Evolutionary conservation across 2,329 filamentous ascomycete species (phyloP).

Genomic region (Pestalotiopsis sp.): DNA sequence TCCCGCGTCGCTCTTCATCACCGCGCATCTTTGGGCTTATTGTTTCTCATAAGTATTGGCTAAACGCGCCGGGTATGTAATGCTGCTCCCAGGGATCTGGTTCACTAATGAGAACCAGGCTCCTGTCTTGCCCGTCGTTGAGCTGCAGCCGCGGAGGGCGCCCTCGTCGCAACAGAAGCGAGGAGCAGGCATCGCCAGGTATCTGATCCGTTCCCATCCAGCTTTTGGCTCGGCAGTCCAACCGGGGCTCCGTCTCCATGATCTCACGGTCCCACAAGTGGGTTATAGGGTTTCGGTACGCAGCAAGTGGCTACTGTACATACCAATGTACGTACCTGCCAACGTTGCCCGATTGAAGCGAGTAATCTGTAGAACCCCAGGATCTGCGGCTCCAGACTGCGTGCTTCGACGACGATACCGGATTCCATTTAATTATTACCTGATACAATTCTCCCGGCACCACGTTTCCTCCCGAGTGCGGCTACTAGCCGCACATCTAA

Average conservation of each 20-base stretch:
- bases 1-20: background rate
- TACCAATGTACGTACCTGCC: background rate
- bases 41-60: background rate
- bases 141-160: background rate
- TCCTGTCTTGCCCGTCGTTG: background rate
- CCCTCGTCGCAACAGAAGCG: background rate
- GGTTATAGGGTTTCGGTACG: background rate
- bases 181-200: background rate
- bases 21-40: background rate
- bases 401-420: background rate
- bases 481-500: background rate
- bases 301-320: background rate
- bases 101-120: background rate
- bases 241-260: background rate
- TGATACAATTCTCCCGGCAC: background rate
- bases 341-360: background rate
- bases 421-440: background rate
- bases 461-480: background rate
- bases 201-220: background rate
- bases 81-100: background rate
- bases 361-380: background rate
- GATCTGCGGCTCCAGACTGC: background rate
- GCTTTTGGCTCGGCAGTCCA: background rate
- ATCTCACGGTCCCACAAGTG: constrained; percentile 1
- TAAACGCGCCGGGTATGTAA: background rate